These are phyloP conservation scores for Sporothrix mexicana DNA, from an alignment of 2,329 filamentous ascomycete species.

Conservation along the genomic window DNA sequence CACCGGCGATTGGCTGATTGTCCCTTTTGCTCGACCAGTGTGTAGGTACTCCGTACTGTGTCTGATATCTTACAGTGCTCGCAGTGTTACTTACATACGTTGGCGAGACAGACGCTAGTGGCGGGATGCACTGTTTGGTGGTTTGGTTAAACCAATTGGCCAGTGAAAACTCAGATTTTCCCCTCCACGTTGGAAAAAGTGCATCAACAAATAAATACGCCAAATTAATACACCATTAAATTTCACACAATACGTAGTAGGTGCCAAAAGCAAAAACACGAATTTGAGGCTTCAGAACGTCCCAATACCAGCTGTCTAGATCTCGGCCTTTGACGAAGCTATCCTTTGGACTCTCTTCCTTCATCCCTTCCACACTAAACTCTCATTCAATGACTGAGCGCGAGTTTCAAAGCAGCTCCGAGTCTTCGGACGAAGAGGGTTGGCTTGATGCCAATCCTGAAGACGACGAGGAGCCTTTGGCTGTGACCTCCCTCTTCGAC, in stretches of 20 bases:
- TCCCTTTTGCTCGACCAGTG: not conserved
- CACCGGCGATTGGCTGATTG: not conserved
- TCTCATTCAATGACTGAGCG: conserved; percentile 32
- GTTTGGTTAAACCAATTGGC: not conserved
- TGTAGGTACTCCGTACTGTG: no score
- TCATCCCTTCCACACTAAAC: no score
- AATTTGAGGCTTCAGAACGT: conserved; percentile 1
- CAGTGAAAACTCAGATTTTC: conserved; percentile 33
- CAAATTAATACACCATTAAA: no score
- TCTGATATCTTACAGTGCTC: no score
- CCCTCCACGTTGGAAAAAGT: not conserved
- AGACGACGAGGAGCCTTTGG: conserved; percentile 64
- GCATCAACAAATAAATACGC: not conserved
- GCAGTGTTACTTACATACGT: no score
- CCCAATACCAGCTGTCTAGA: not conserved
- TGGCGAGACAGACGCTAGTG: conserved; percentile 30
- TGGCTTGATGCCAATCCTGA: conserved; percentile 51
- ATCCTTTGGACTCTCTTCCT: no score
- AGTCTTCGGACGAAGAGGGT: conserved; percentile 47
- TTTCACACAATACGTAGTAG: conserved; percentile 22
- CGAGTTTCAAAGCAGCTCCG: conserved; percentile 43
- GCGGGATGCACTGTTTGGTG: conserved; percentile 25
- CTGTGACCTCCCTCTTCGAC: conserved; percentile 72
- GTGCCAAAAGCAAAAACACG: not conserved
- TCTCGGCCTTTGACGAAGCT: not conserved